Conservation (phyloP, 2,329 filamentous ascomycete genomes). For the Boeremia exigua region DNA sequence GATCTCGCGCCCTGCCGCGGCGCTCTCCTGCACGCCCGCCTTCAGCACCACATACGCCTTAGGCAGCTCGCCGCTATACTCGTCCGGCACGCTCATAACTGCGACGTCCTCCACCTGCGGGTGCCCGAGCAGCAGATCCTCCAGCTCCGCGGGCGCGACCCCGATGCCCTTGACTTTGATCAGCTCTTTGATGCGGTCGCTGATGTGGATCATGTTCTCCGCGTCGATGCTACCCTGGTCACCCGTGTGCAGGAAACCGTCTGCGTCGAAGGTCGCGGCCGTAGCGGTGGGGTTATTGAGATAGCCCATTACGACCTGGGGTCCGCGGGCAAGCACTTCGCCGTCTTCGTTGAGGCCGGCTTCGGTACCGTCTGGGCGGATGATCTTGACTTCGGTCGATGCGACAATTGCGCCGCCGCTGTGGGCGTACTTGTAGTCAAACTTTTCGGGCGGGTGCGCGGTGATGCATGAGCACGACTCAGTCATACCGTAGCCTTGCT, state of each 20-base stretch:
- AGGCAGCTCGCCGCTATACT: slow-evolving; percentile 58
- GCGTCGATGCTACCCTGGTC: slow-evolving; percentile 63
- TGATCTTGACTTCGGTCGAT: slow-evolving; percentile 65
- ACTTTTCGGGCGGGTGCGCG: slow-evolving; percentile 62
- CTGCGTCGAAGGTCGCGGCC: slow-evolving; percentile 52
- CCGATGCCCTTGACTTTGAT: slow-evolving; percentile 71
- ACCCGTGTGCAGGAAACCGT: slow-evolving; percentile 64
- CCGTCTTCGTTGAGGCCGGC: slow-evolving; percentile 60
- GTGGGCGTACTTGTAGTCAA: slow-evolving; percentile 64
- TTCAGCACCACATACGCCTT: slow-evolving; percentile 54
- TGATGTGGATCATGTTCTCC: slow-evolving; percentile 63
- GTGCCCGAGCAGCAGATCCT: slow-evolving; percentile 67
- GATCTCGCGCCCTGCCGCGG: slow-evolving; percentile 49
- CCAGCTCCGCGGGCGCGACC: slow-evolving; percentile 68
- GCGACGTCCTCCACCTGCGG: slow-evolving; percentile 63
- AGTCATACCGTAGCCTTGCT: slow-evolving; percentile 73
- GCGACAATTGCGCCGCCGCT: slow-evolving; percentile 64
- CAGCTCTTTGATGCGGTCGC: slow-evolving; percentile 71
- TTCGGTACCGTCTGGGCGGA: slow-evolving; percentile 63
- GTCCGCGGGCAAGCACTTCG: slow-evolving; percentile 57
- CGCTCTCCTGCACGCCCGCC: slow-evolving; percentile 37
- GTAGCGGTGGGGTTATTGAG: slow-evolving; percentile 53
- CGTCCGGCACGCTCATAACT: slow-evolving; percentile 60
- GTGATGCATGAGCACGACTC: slow-evolving; percentile 70
- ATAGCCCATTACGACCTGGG: slow-evolving; percentile 60